Evolutionary conservation across 768 basidiomycete species (phyloP), one percentile per base, ranked within the genome.

Genomic region (Suillus ampliporus): DNA sequence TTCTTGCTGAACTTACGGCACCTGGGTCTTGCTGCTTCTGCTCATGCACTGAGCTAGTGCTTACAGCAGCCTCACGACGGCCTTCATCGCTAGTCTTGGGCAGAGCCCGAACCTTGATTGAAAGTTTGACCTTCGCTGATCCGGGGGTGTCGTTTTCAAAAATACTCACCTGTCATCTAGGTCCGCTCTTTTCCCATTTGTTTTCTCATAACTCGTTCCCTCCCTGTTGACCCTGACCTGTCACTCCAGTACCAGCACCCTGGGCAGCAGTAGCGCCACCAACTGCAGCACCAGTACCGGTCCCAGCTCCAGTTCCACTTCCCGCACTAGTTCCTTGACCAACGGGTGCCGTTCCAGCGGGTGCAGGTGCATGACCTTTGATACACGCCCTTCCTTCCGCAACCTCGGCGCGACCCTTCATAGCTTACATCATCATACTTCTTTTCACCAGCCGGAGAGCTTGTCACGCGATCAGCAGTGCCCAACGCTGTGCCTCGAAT

Each of bases 401-500:
- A 13, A 78, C 68, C 64, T 85, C 82, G 35, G 72, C 37, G 21
- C 77, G 73, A 1, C 84, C 84, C 48, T 76, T 69, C 6, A 68
- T 48, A 0, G 72, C 74, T n/a, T 7, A 81, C 74, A 4, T 78
- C 77, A 5, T 79, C 78, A 7, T 83, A 72, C 17, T 70, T 72
- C 7, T 67, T 61, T 6, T 68, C 70, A 1, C 70, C 69, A 14
- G 72, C 65, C 6, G 72, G 69, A 2, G 67, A 56, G 31, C 65
- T 65, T 2, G 74, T 66, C 11, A 77, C 41, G 1, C 72, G 71
- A 59, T 84, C 82, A 11, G 82, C 63, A 4, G 77, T 76, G 13
- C 78, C 77, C 51, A 83, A 67, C 10, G 76, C 62, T 0, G 81
- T 76, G 8, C 84, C 84, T 28, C 82, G 78, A 6, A 84, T 61